Evolutionary conservation across 2,329 filamentous ascomycete species (phyloP).

Genomic region (Fusarium poae): DNA sequence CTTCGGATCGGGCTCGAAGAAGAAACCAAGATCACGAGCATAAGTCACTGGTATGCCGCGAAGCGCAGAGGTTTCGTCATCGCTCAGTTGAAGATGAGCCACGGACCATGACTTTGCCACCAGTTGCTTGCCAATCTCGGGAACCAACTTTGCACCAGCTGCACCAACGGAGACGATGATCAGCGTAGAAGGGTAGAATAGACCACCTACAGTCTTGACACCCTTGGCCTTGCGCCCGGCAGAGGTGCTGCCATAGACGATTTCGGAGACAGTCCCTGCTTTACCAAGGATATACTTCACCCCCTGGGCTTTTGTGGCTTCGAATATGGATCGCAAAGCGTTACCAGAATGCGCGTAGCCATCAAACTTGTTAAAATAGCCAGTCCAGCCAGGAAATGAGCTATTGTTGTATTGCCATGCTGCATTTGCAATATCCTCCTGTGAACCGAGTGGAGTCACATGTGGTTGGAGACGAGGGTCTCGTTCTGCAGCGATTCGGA

Average conservation of each 20-base stretch:
- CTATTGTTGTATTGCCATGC: constrained; percentile 65
- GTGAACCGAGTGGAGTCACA: constrained; percentile 54
- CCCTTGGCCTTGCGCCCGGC: constrained; percentile 24
- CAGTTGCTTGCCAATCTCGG: constrained; percentile 63
- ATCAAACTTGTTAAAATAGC: constrained; percentile 69
- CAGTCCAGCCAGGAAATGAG: constrained; percentile 62
- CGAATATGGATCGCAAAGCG: constrained; percentile 62
- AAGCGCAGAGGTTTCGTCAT: constrained; percentile 65
- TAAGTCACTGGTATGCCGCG: constrained; percentile 72
- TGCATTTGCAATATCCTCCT: constrained; percentile 56
- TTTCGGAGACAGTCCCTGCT: constrained; percentile 48
- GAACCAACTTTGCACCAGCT: constrained; percentile 60
- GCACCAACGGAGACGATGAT: constrained; percentile 68
- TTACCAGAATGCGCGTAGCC: constrained; percentile 70
- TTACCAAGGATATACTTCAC: constrained; percentile 46
- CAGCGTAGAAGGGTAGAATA: constrained; percentile 50
- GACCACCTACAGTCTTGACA: constrained; percentile 26
- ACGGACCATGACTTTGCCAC: constrained; percentile 71
- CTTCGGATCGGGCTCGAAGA: constrained; percentile 72
- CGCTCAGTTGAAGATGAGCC: constrained; percentile 69
- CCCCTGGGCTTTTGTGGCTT: constrained; percentile 52
- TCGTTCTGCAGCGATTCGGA: constrained; percentile 56
- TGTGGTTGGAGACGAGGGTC: constrained; percentile 57
- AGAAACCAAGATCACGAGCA: constrained; percentile 72
- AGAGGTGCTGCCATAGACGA: constrained; percentile 40